These are phyloP conservation scores for Claviceps sp. DNA, from an alignment of 2,329 filamentous ascomycete species.

Conservation along the genomic window DNA sequence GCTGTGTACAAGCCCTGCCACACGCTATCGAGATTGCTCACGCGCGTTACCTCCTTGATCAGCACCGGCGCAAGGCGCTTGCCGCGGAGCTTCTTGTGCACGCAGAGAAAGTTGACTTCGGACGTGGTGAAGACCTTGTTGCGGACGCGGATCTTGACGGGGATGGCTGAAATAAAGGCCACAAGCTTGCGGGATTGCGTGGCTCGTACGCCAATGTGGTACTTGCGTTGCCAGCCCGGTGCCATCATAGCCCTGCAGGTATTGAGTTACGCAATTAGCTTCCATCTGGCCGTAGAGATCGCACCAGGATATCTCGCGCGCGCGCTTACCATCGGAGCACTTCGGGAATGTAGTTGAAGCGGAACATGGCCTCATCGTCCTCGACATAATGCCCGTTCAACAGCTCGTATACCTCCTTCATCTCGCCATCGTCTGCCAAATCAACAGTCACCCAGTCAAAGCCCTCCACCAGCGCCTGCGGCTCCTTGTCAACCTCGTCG, in stretches of 20 bases:
- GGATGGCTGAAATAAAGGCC: conserved; percentile 90
- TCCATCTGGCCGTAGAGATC: background rate
- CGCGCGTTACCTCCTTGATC: conserved; percentile 93
- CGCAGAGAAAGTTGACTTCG: conserved; percentile 96
- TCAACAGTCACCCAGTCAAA: conserved; percentile 96
- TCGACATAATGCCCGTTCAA: conserved; percentile 93
- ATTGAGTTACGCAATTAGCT: background rate
- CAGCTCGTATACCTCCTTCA: conserved; percentile 85
- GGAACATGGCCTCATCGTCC: conserved; percentile 92
- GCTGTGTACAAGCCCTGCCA: conserved; percentile 96
- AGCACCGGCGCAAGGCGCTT: conserved; percentile 88
- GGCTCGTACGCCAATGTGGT: conserved; percentile 89
- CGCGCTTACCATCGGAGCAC: conserved; percentile 70
- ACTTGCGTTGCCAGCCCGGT: conserved; percentile 84
- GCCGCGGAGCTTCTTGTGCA: conserved; percentile 92
- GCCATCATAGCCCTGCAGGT: conserved; percentile 70
- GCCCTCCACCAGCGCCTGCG: conserved; percentile 59
- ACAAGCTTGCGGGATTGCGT: conserved; percentile 74
- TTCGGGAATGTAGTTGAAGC: conserved; percentile 85
- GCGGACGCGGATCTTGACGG: conserved; percentile 69
- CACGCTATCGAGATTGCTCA: conserved; percentile 73
- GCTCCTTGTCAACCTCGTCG: conserved; percentile 66
- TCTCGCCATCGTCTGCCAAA: conserved; percentile 59
- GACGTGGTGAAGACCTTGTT: conserved; percentile 62
- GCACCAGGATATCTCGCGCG: background rate